Conservation (phyloP, 2,329 filamentous ascomycete genomes). For the Microascus cirrosus region DNA sequence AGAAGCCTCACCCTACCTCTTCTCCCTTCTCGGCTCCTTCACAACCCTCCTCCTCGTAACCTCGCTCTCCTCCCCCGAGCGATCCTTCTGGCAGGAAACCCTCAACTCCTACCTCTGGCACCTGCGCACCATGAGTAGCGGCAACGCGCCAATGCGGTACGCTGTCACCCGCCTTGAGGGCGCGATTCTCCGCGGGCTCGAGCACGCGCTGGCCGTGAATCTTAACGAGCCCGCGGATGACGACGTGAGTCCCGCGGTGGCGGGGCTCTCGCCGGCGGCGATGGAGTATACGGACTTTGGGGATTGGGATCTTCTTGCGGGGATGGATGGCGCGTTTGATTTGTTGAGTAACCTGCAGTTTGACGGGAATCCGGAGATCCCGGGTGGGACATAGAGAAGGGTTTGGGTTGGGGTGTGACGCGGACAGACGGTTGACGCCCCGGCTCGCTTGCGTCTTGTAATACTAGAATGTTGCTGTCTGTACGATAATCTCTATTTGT, state of each 20-base stretch:
- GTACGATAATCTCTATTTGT: neutral
- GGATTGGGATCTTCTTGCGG: conserved; percentile 18
- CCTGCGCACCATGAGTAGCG: conserved; percentile 23
- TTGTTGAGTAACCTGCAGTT: conserved; percentile 15
- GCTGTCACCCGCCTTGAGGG: conserved; percentile 24
- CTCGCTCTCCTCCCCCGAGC: conserved; percentile 17
- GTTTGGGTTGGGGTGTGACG: no score
- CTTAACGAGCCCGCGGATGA: conserved; percentile 19
- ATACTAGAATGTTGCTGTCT: no score
- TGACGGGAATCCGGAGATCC: conserved; percentile 10
- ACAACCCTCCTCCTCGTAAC: conserved; percentile 23
- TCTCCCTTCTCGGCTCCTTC: conserved; percentile 25
- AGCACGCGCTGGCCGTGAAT: conserved; percentile 22
- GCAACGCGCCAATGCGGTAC: conserved; percentile 22
- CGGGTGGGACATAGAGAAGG: no score
- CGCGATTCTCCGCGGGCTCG: conserved; percentile 22
- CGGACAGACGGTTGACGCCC: no score
- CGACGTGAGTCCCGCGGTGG: conserved; percentile 16
- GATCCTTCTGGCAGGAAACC: conserved; percentile 19
- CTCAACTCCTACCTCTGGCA: conserved; percentile 22
- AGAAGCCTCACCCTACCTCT: conserved; percentile 23
- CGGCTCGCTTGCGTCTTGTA: no score
- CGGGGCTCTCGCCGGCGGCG: conserved; percentile 14
- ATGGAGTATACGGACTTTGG: conserved; percentile 21
- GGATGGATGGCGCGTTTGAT: conserved; percentile 17